These are phyloP conservation scores for Penicillium herquei DNA, from an alignment of 495 filamentous ascomycete genomes.

Conservation along the genomic window DNA sequence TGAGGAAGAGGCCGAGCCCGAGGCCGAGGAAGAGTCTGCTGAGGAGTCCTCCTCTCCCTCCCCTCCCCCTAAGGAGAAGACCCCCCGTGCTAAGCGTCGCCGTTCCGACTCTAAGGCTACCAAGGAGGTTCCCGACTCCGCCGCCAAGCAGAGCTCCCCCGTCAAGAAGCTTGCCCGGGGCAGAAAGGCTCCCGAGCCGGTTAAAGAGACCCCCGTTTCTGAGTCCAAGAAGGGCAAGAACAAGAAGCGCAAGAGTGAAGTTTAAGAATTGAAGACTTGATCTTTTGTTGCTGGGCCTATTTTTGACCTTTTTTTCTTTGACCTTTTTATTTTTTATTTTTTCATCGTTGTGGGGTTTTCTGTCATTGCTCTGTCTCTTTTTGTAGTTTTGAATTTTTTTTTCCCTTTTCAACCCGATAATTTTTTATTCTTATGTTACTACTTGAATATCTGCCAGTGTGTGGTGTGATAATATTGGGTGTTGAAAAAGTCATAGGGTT, in stretches of 20 bases:
- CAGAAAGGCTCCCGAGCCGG: slow-evolving; percentile 39
- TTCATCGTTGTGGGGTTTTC: no score
- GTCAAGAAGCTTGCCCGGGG: slow-evolving; percentile 43
- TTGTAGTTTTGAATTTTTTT: no score
- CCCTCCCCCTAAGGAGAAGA: slow-evolving; percentile 48
- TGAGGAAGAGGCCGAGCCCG: slow-evolving; percentile 35
- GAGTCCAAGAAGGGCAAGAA: slow-evolving; percentile 47
- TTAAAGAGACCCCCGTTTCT: slow-evolving; percentile 43
- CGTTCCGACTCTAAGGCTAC: slow-evolving; percentile 43
- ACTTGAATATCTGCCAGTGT: no score
- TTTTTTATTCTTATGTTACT: no score
- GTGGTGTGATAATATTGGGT: no score
- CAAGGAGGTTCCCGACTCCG: slow-evolving; percentile 36
- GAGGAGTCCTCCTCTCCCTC: slow-evolving; percentile 43
- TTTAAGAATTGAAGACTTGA: slow-evolving; percentile 18
- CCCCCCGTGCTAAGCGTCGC: slow-evolving; percentile 52
- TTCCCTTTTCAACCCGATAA: no score
- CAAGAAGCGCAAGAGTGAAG: slow-evolving; percentile 70
- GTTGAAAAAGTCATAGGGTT: no score
- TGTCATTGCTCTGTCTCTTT: no score
- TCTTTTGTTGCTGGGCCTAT: not conserved
- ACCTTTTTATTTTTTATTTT: no score
- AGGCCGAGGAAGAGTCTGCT: slow-evolving; percentile 27
- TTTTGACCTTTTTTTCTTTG: slow-evolving; percentile 6
- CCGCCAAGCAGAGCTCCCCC: slow-evolving; percentile 33